Percentiles rank a stretch among this genome's conserved stretches.
Evolutionary conservation across 306 rosid genomes (phyloP).

Genomic region (Alnus rubra): DNA sequence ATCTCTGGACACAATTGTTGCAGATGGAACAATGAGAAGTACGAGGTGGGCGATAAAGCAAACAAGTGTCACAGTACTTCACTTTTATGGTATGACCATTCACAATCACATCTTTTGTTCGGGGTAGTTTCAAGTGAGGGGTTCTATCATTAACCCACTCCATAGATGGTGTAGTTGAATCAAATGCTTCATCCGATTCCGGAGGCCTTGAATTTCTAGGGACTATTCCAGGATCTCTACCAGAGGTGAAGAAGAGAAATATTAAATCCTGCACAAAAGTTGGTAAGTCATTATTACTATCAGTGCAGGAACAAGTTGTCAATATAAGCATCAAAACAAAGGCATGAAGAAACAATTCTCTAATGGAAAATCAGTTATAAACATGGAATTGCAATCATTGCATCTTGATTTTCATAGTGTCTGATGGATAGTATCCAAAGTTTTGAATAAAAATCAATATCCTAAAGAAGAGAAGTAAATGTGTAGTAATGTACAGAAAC

Average conservation of each 20-base stretch:
- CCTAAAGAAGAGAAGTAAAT: background rate
- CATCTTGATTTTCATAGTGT: background rate
- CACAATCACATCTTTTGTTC: slow-evolving; percentile 70
- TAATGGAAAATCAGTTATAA: slow-evolving; percentile 13
- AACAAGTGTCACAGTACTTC: slow-evolving; percentile 94
- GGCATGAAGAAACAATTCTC: slow-evolving; percentile 6
- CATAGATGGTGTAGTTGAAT: slow-evolving; percentile 83
- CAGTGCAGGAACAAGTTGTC: slow-evolving; percentile 23
- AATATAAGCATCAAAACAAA: slow-evolving; percentile 19
- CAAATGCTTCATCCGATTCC: slow-evolving; percentile 63
- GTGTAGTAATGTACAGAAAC: background rate
- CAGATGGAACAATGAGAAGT: slow-evolving; percentile 98
- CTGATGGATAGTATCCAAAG: slow-evolving; percentile 8
- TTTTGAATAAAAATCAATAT: background rate
- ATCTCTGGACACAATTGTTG: slow-evolving; percentile 95
- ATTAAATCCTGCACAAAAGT: slow-evolving; percentile 70
- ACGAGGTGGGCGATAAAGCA: slow-evolving; percentile 95
- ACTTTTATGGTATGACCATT: slow-evolving; percentile 84
- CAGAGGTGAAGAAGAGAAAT: slow-evolving; percentile 80
- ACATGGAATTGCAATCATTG: slow-evolving; percentile 21
- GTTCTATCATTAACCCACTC: slow-evolving; percentile 89
- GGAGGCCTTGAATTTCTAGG: slow-evolving; percentile 85
- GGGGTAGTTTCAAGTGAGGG: slow-evolving; percentile 85
- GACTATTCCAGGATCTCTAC: slow-evolving; percentile 93
- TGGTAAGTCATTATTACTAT: slow-evolving; percentile 24